A percentile compares a stretch with the other conserved stretches of the same genome.
phyloP scores from a whole-genome alignment of 768 basidiomycete genomes.

The Termitomyces titanicus region DNA sequence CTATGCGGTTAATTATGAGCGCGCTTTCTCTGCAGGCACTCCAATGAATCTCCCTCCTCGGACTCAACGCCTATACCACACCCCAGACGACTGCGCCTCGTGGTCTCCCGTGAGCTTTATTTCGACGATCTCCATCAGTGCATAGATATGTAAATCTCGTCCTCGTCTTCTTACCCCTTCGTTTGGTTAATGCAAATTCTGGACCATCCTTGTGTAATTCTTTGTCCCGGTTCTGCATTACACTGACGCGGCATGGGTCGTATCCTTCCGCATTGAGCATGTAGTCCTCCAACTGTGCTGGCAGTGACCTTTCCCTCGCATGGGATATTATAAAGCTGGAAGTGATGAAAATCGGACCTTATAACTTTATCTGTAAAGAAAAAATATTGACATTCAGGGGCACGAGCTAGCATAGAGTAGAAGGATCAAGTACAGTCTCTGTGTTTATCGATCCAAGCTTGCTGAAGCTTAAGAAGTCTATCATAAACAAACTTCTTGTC shows the following conservation, averaged over 20 bases:
- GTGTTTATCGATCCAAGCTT: slow-evolving; percentile 11
- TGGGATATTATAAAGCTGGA: slow-evolving; percentile 1
- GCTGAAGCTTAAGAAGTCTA: slow-evolving; percentile 15
- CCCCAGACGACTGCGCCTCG: background rate
- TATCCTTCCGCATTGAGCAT: background rate
- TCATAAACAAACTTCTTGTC: background rate
- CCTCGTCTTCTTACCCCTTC: slow-evolving; percentile 5
- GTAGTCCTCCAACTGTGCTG: slow-evolving; percentile 8
- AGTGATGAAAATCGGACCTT: slow-evolving; percentile 9
- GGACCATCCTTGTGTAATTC: background rate
- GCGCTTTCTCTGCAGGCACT: background rate
- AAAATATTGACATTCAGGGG: background rate
- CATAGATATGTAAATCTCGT: slow-evolving; percentile 10
- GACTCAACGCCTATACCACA: slow-evolving; percentile 1
- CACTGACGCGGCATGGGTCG: background rate
- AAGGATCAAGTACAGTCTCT: too few relatives aligned
- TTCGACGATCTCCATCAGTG: slow-evolving; percentile 2
- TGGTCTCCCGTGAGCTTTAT: slow-evolving; percentile 7
- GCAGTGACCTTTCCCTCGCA: slow-evolving; percentile 8
- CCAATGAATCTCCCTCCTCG: background rate
- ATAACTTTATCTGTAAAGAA: slow-evolving; percentile 9
- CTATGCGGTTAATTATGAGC: background rate
- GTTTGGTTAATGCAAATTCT: background rate
- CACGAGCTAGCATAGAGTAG: background rate
- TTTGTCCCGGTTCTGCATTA: background rate